Conservation (phyloP, 805 yeast genomes). For the Yamadazyma akitaensis region DNA sequence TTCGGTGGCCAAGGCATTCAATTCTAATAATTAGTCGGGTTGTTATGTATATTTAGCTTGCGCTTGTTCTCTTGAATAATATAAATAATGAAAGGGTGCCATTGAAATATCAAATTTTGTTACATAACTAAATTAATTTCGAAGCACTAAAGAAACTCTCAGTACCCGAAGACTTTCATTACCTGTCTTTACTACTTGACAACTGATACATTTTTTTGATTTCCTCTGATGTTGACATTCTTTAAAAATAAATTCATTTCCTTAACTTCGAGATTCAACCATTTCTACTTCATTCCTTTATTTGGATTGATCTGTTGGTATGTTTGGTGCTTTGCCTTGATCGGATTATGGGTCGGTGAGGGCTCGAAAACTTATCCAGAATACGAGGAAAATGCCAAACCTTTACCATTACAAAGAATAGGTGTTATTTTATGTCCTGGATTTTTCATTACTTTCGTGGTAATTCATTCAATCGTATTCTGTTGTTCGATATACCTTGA, state of each 20-base stretch:
- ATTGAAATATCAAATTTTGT: not conserved
- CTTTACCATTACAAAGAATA: constrained; percentile 24
- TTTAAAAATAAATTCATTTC: constrained; percentile 11
- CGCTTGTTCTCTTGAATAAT: not conserved
- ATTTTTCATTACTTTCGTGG: constrained; percentile 20
- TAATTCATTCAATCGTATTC: constrained; percentile 22
- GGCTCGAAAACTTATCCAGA: constrained; percentile 21
- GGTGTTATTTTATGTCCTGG: constrained; percentile 23
- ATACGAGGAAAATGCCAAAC: constrained; percentile 19
- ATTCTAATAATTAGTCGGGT: not conserved
- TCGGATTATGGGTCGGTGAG: constrained; percentile 20
- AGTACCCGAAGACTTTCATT: not conserved
- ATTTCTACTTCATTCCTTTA: constrained; percentile 23
- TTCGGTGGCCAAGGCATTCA: not conserved
- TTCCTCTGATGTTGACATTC: constrained; percentile 2
- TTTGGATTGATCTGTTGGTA: constrained; percentile 27
- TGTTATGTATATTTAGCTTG: not conserved
- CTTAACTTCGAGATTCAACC: constrained; percentile 22
- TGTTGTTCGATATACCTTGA: constrained; percentile 23
- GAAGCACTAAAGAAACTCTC: not conserved
- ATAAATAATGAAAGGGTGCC: not conserved
- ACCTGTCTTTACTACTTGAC: not conserved
- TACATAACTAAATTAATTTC: not conserved
- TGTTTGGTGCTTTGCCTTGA: constrained; percentile 18
- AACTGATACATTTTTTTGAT: not conserved